A percentile compares a stretch with the other conserved stretches of the same genome.
These are phyloP conservation scores for Blechomonas ayalai DNA, from an alignment of 208 protist species.

Conservation along the genomic window DNA sequence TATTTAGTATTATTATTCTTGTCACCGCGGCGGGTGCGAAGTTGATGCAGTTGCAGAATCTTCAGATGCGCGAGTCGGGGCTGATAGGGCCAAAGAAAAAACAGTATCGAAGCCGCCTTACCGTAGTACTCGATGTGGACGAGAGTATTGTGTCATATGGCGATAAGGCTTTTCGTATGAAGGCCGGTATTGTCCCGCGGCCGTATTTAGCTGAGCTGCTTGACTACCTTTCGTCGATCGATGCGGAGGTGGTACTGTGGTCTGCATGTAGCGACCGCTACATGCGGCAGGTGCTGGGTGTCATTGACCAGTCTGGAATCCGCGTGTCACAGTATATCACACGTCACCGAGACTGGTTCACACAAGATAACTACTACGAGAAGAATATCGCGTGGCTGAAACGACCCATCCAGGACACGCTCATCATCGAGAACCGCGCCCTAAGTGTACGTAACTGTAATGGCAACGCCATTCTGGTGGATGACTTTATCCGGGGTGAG, in stretches of 20 bases:
- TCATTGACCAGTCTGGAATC: slow-evolving; percentile 76
- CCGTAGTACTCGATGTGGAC: slow-evolving; percentile 84
- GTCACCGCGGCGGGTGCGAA: slow-evolving; percentile 31
- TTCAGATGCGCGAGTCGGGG: slow-evolving; percentile 30
- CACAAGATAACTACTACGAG: slow-evolving; percentile 81
- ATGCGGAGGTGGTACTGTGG: slow-evolving; percentile 88
- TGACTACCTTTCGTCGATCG: slow-evolving; percentile 78
- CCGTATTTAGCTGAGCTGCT: slow-evolving; percentile 83
- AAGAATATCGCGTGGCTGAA: slow-evolving; percentile 86
- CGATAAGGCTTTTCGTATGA: slow-evolving; percentile 86
- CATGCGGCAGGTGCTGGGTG: slow-evolving; percentile 75
- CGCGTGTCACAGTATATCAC: slow-evolving; percentile 77
- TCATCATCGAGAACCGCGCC: slow-evolving; percentile 82
- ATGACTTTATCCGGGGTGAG: slow-evolving; percentile 87
- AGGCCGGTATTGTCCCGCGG: slow-evolving; percentile 67
- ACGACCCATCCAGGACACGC: slow-evolving; percentile 63
- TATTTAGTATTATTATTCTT: slow-evolving; percentile 59
- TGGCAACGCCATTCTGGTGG: slow-evolving; percentile 78
- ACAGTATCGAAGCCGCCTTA: slow-evolving; percentile 70
- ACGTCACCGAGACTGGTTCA: slow-evolving; percentile 63
- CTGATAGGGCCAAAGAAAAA: slow-evolving; percentile 81
- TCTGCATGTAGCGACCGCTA: slow-evolving; percentile 80
- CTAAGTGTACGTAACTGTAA: slow-evolving; percentile 83
- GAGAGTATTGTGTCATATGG: slow-evolving; percentile 88
- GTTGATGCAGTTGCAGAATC: slow-evolving; percentile 56